These are phyloP conservation scores for Pleomassaria siparia DNA, from an alignment of 2,329 filamentous ascomycete species.

Conservation along the genomic window DNA sequence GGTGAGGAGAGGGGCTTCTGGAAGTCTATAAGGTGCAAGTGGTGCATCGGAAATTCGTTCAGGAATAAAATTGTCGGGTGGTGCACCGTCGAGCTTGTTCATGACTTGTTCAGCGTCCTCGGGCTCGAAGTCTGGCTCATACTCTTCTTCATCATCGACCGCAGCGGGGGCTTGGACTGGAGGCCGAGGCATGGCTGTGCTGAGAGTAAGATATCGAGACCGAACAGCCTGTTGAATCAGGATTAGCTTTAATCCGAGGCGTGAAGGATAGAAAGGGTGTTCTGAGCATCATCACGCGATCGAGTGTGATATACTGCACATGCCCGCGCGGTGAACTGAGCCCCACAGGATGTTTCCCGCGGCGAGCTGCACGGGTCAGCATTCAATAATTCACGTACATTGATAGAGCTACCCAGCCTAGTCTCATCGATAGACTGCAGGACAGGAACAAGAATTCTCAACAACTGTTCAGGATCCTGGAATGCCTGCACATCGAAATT, in stretches of 20 bases:
- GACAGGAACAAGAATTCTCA: slow-evolving; percentile 79
- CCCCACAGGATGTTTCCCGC: not conserved
- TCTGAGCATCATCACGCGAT: slow-evolving; percentile 2
- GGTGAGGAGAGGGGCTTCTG: slow-evolving; percentile 72
- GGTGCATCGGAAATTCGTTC: slow-evolving; percentile 35
- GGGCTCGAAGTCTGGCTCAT: slow-evolving; percentile 82
- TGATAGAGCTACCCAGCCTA: slow-evolving; percentile 71
- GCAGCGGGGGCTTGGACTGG: slow-evolving; percentile 28
- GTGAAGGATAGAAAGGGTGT: not conserved
- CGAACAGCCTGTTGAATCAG: slow-evolving; percentile 41
- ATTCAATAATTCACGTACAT: slow-evolving; percentile 53
- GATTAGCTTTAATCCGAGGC: slow-evolving; percentile 16
- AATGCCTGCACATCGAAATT: slow-evolving; percentile 82
- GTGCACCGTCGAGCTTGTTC: slow-evolving; percentile 72
- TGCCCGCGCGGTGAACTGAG: not conserved
- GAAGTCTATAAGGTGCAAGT: slow-evolving; percentile 75
- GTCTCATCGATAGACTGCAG: slow-evolving; percentile 70
- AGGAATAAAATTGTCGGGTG: slow-evolving; percentile 57
- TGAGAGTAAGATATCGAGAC: slow-evolving; percentile 44
- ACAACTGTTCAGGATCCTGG: slow-evolving; percentile 68
- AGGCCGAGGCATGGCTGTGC: slow-evolving; percentile 27
- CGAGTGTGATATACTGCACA: not conserved
- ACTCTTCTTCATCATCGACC: slow-evolving; percentile 83
- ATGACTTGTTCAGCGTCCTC: slow-evolving; percentile 77
- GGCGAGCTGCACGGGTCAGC: not conserved